Conservation (phyloP, 805 yeast genomes). For the Kodamaea neixiangensis region DNA sequence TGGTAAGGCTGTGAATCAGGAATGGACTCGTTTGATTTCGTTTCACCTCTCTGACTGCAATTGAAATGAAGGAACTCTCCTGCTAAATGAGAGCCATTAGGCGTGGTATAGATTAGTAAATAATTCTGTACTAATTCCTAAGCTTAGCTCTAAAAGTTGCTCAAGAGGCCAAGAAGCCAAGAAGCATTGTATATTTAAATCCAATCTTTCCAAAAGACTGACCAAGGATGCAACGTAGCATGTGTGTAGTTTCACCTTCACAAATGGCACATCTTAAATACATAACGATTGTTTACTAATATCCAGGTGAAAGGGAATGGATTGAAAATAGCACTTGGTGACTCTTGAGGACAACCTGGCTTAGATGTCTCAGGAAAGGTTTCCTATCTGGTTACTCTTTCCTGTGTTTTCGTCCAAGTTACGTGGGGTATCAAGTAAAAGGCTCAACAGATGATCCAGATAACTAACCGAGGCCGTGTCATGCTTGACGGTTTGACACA, state of each 20-base stretch:
- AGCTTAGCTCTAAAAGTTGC: neutral
- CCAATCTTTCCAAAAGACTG: too few species aligned
- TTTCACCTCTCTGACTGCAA: neutral
- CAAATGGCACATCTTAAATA: neutral
- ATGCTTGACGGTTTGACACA: too few species aligned
- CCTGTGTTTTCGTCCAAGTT: neutral
- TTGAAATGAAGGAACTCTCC: neutral
- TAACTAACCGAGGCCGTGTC: too few species aligned
- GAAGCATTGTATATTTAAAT: too few species aligned
- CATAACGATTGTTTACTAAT: neutral
- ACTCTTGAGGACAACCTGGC: neutral
- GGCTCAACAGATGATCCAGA: too few species aligned
- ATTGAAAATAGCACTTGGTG: neutral
- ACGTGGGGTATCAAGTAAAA: neutral
- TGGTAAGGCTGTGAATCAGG: neutral
- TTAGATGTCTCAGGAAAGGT: neutral
- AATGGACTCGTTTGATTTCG: neutral
- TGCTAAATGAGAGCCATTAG: neutral
- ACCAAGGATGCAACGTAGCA: too few species aligned
- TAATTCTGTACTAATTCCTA: neutral
- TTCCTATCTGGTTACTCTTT: too few species aligned
- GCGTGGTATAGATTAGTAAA: neutral
- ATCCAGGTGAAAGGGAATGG: neutral
- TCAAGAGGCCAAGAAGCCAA: neutral
- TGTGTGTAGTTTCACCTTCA: too few species aligned